A percentile compares a stretch with the other conserved stretches of the same genome.
phyloP scores from a whole-genome alignment of 164 flowering plant species.

The Paratinospora sagittata region DNA sequence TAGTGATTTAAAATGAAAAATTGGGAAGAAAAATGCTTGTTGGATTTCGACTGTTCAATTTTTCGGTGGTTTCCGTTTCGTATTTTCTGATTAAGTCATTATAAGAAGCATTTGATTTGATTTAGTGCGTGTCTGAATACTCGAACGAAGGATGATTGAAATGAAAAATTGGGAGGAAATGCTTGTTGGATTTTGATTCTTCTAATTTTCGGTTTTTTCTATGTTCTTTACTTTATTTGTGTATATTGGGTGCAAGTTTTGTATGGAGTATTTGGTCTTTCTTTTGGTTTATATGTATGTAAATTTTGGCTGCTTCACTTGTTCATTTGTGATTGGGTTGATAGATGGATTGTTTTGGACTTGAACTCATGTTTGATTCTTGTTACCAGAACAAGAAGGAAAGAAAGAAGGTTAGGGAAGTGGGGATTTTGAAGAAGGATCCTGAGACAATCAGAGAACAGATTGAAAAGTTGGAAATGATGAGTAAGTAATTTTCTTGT shows the following conservation, averaged over 20 bases:
- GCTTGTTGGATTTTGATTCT: too few species aligned
- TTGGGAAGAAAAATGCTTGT: too few species aligned
- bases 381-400: slow-evolving; percentile 83
- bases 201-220: too few species aligned
- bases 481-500: slow-evolving; percentile 57
- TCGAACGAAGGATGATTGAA: too few species aligned
- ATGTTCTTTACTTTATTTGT: background rate
- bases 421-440: slow-evolving; percentile 95
- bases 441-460: slow-evolving; percentile 87
- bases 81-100: background rate
- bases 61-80: slow-evolving; percentile 17
- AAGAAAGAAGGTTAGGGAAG: slow-evolving; percentile 96
- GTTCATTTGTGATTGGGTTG: background rate
- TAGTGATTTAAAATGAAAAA: too few species aligned
- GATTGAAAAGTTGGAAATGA: slow-evolving; percentile 82
- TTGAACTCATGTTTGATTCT: background rate
- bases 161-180: too few species aligned
- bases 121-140: background rate
- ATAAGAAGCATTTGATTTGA: too few species aligned
- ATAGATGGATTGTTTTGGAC: background rate
- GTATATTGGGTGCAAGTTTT: too few species aligned
- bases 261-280: too few species aligned
- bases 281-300: background rate
- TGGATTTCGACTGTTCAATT: too few species aligned
- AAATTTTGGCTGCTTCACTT: background rate